Conservation (phyloP, 306 rosid species). For the Chamaecrista fasciculata region DNA sequence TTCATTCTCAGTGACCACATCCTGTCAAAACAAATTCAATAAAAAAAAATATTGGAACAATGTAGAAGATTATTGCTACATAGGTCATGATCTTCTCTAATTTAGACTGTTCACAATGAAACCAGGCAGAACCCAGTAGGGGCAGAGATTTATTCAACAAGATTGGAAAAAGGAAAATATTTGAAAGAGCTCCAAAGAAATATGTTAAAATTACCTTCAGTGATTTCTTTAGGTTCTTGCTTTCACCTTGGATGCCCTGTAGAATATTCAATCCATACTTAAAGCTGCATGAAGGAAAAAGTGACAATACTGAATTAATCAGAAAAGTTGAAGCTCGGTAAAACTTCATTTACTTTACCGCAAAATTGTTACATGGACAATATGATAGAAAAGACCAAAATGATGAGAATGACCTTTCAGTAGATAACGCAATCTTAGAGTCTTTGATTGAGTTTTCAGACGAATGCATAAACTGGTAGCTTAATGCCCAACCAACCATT, state of each 20-base stretch:
- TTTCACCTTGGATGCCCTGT: slow-evolving; percentile 74
- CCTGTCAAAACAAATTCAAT: slow-evolving; percentile 50
- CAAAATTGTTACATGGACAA: not conserved
- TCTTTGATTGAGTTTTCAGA: slow-evolving; percentile 51
- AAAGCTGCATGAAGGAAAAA: slow-evolving; percentile 55
- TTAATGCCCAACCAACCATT: slow-evolving; percentile 84
- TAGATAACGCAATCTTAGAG: slow-evolving; percentile 57
- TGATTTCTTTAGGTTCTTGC: slow-evolving; percentile 73
- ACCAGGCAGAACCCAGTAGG: slow-evolving; percentile 12
- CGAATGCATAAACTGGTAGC: slow-evolving; percentile 66
- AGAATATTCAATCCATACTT: slow-evolving; percentile 68
- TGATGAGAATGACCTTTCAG: slow-evolving; percentile 61
- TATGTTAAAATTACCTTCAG: slow-evolving; percentile 52
- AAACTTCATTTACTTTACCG: not conserved
- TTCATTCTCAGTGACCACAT: slow-evolving; percentile 92
- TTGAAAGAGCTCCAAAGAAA: not conserved
- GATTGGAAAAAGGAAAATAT: not conserved
- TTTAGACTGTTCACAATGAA: not conserved
- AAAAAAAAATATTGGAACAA: not conserved
- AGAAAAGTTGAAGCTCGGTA: not conserved
- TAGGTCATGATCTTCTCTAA: not conserved
- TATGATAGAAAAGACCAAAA: slow-evolving; percentile 14
- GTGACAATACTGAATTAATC: slow-evolving; percentile 24
- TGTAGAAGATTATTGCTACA: not conserved
- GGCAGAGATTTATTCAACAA: not conserved